Conservation (phyloP, 2,329 filamentous ascomycete genomes). For the Ceratocystis alfenasii region DNA sequence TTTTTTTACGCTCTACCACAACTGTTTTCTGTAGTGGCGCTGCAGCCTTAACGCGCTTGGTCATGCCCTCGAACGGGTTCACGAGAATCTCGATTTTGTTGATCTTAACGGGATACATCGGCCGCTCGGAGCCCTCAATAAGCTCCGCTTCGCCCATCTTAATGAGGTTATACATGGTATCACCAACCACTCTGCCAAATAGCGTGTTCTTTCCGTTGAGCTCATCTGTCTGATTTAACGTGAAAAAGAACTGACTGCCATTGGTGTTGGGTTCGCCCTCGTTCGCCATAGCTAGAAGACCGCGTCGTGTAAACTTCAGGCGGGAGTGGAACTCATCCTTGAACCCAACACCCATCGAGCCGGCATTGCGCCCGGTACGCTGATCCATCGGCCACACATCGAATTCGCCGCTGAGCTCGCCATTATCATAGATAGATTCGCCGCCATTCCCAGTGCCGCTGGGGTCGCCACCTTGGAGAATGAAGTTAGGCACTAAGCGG, state of each 20-base stretch:
- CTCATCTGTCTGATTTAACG: slow-evolving; percentile 72
- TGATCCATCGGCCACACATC: slow-evolving; percentile 62
- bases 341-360: slow-evolving; percentile 47
- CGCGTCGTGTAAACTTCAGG: slow-evolving; percentile 83
- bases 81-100: slow-evolving; percentile 61
- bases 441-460: slow-evolving; percentile 86
- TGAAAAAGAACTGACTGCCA: slow-evolving; percentile 95
- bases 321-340: slow-evolving; percentile 85
- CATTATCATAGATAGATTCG: slow-evolving; percentile 82
- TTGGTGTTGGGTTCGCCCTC: slow-evolving; percentile 66
- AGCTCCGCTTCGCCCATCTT: slow-evolving; percentile 87
- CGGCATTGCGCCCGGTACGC: slow-evolving; percentile 49
- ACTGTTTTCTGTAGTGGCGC: slow-evolving; percentile 33
- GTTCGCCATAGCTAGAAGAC: slow-evolving; percentile 93
- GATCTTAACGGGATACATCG: slow-evolving; percentile 75
- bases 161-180: slow-evolving; percentile 90
- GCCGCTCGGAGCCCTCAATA: slow-evolving; percentile 64
- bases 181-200: slow-evolving; percentile 82
- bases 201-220: slow-evolving; percentile 82
- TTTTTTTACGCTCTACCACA: slow-evolving; percentile 44
- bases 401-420: slow-evolving; percentile 57
- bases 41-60: slow-evolving; percentile 45
- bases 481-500: slow-evolving; percentile 79
- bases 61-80: slow-evolving; percentile 75
- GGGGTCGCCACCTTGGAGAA: slow-evolving; percentile 88